Evolutionary conservation across 192 early-diverging fungal genomes (phyloP).

Genomic region (Dispira parvispora): DNA sequence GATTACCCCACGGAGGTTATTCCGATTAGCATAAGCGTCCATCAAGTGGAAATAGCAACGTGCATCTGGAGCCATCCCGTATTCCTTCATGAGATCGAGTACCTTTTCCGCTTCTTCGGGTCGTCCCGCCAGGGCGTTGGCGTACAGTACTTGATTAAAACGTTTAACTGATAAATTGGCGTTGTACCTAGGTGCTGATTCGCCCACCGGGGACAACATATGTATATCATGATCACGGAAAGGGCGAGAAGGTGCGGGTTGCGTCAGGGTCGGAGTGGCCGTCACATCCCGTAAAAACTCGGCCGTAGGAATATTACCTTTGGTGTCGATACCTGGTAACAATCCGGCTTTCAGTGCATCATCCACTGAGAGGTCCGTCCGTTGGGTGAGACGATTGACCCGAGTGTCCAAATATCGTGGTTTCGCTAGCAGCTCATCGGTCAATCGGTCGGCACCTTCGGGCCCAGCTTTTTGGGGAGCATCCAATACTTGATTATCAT

Average conservation of each 20-base stretch:
- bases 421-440: slow-evolving; percentile 2
- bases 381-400: too few species aligned
- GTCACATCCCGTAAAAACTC: neutral
- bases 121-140: slow-evolving; percentile 43
- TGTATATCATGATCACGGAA: too few species aligned
- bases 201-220: neutral
- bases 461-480: too few species aligned
- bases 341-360: neutral
- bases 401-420: slow-evolving; percentile 1
- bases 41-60: slow-evolving; percentile 60
- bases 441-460: neutral
- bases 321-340: slow-evolving; percentile 7
- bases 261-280: neutral
- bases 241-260: neutral
- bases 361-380: neutral
- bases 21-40: slow-evolving; percentile 53
- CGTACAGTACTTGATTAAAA: slow-evolving; percentile 38
- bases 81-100: slow-evolving; percentile 39
- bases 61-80: slow-evolving; percentile 45
- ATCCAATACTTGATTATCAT: too few species aligned
- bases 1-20: slow-evolving; percentile 40
- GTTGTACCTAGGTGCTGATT: neutral
- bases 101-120: slow-evolving; percentile 43
- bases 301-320: neutral
- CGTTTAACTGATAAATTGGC: slow-evolving; percentile 10